Evolutionary conservation across 805 yeast species (phyloP), one percentile per base, ranked within the genome.

Genomic region (Yarrowia deformans): DNA sequence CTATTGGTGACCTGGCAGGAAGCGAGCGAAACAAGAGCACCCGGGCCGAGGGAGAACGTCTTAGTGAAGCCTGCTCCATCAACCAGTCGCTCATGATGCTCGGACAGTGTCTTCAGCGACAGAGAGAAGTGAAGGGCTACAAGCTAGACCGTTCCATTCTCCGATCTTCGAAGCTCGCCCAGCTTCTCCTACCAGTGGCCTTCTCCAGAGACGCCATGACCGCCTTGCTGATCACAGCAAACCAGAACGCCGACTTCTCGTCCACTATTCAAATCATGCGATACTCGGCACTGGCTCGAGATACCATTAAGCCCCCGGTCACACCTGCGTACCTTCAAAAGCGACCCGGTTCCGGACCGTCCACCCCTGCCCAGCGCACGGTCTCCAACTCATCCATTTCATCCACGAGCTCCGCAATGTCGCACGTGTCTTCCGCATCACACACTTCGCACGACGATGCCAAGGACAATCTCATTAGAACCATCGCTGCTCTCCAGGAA

Each of bases 1-100:
- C 84, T 0, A 74, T 86, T 50, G 84, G 84, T 0, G 88, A 86
- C 71, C 72, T 86, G 19, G 87, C 88, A 1, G 87, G 88, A 0
- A 79, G 85, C 9, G 88, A 85, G 74, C 78, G 87, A 72, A 78
- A 84, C 10, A 83, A 82, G 69, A 71, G 77, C 13, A 82, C 87
- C 1, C 79, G 79, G 68, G 82, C 86, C 0, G 76, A 77, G 10
- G 86, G 86, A 5, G 73, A 77, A n/a, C 79, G 82, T 29, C 76
- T 83, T 55, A 79, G 76, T 58, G 88, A 85, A 70, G 84, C 85
- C 18, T 80, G 83, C 63, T 80, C 82, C 64, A 83, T 85, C 19
- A 85, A 85, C 72, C 80, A 80, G 50, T 82, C 86, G 10, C 75
- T 84, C 66, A 81, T 85, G 70, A 83, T 84, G 69, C 75, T 86